Conservation (phyloP, 768 basidiomycete species). For the Russula vinacea region DNA sequence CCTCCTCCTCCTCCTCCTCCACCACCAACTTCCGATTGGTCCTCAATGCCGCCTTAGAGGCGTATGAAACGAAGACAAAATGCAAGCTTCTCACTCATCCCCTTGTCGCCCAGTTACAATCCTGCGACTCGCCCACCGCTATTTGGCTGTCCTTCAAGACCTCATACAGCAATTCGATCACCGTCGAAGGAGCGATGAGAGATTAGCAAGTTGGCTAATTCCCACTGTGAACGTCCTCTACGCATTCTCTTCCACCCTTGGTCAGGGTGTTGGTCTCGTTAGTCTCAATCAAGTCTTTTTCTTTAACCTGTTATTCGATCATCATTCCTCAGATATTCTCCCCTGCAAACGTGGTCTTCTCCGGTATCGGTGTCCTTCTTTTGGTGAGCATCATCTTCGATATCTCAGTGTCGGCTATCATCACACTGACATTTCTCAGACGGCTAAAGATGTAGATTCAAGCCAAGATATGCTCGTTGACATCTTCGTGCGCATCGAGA, state of each 20-base stretch:
- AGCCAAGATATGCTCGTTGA: neutral
- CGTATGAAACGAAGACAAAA: neutral
- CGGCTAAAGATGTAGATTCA: neutral
- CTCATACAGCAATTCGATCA: neutral
- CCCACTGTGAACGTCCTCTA: neutral
- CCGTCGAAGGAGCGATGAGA: neutral
- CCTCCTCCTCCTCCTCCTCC: too few relatives aligned
- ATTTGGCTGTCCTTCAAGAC: neutral
- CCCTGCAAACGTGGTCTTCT: neutral
- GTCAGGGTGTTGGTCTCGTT: neutral
- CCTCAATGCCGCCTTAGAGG: constrained; percentile 4
- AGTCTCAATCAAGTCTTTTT: neutral
- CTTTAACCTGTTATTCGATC: neutral
- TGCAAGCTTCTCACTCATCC: neutral
- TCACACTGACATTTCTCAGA: neutral
- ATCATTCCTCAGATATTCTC: neutral
- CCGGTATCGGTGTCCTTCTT: constrained; percentile 5
- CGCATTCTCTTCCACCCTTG: neutral
- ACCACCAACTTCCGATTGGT: neutral
- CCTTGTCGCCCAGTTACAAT: neutral
- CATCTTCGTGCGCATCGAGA: neutral
- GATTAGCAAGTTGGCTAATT: neutral
- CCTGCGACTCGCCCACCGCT: neutral
- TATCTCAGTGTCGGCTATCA: neutral
- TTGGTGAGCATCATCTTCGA: neutral